These are phyloP conservation scores for Ceratocystis lukuohia DNA, from an alignment of 2,329 filamentous ascomycete genomes.

Conservation along the genomic window DNA sequence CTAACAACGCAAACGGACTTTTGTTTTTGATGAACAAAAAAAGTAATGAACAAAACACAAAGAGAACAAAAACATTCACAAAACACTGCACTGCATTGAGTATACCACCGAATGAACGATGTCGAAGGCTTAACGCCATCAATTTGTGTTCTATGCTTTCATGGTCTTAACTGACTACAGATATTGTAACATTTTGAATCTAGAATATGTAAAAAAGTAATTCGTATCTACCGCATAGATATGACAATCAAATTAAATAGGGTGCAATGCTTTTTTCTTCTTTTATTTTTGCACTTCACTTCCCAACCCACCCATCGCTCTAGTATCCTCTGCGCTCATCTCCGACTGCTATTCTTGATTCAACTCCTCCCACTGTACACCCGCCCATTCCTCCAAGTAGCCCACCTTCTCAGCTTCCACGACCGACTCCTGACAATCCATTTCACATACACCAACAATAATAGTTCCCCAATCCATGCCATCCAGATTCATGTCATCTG, in stretches of 20 bases:
- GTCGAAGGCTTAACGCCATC: background rate
- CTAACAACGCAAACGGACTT: slow-evolving; percentile 6
- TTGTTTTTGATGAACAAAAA: slow-evolving; percentile 10
- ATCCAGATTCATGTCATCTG: slow-evolving; percentile 54
- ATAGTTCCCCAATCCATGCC: slow-evolving; percentile 99
- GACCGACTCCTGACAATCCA: slow-evolving; percentile 55
- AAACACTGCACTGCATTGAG: background rate
- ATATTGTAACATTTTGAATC: background rate
- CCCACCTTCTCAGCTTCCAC: slow-evolving; percentile 50
- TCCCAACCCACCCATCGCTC: background rate
- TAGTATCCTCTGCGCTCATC: background rate
- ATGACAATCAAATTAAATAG: background rate
- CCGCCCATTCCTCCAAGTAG: slow-evolving; percentile 92
- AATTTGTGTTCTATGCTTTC: background rate
- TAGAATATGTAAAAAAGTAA: background rate
- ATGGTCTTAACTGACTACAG: background rate
- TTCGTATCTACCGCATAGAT: background rate
- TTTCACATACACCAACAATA: slow-evolving; percentile 69
- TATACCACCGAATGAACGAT: no score
- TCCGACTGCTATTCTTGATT: slow-evolving; percentile 27
- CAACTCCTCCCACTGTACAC: slow-evolving; percentile 92
- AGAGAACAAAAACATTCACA: slow-evolving; percentile 11
- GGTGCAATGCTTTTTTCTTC: background rate
- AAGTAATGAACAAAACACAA: slow-evolving; percentile 19
- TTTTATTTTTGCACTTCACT: background rate